Percentiles rank a stretch among this genome's conserved stretches.
These are phyloP conservation scores for Fagus sylvatica DNA, from an alignment of 306 rosid genomes.

Conservation along the genomic window DNA sequence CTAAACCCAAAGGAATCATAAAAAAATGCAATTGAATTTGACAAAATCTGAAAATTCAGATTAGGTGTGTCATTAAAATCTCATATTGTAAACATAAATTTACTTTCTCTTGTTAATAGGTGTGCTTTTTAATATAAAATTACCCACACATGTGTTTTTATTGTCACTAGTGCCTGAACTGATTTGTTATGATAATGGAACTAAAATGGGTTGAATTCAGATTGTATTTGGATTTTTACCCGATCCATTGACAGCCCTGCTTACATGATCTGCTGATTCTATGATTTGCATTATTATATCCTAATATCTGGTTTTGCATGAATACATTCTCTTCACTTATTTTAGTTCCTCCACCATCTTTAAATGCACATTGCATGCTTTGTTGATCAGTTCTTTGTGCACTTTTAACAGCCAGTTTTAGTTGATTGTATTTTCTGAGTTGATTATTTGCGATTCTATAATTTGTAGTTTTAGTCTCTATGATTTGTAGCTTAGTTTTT, in stretches of 20 bases:
- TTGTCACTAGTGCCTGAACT: no score
- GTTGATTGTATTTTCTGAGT: not conserved
- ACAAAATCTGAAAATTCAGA: not conserved
- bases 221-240: no score
- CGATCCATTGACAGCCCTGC: no score
- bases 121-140: no score
- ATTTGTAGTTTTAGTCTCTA: not conserved
- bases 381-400: not conserved
- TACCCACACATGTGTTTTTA: no score
- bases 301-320: not conserved
- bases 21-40: not conserved
- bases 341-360: constrained; percentile 10
- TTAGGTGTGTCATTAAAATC: not conserved
- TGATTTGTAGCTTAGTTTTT: not conserved
- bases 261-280: constrained; percentile 6
- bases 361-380: not conserved
- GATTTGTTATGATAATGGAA: no score
- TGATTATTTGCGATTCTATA: not conserved
- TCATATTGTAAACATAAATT: no score
- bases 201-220: no score
- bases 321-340: not conserved
- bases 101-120: no score
- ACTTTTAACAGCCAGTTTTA: not conserved
- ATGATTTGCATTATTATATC: not conserved
- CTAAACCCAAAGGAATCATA: not conserved